These are phyloP conservation scores for Glycine latifolia DNA, from an alignment of 306 rosid genomes.

Conservation along the genomic window DNA sequence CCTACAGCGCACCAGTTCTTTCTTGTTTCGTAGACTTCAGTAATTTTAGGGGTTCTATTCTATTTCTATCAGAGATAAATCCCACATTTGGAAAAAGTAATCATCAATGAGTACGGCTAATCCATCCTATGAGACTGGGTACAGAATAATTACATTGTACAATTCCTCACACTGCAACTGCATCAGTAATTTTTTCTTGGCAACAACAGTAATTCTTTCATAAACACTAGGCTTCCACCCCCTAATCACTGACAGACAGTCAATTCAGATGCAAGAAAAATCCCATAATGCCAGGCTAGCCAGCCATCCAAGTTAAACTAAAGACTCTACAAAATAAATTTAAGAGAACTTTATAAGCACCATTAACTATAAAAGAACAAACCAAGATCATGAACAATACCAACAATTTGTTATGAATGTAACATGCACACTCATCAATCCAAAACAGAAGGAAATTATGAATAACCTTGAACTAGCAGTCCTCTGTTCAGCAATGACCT, in stretches of 20 bases:
- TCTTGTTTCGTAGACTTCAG: neutral
- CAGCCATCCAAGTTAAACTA: conserved; percentile 7
- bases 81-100: conserved; percentile 9
- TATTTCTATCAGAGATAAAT: conserved; percentile 2
- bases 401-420: neutral
- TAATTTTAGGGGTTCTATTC: neutral
- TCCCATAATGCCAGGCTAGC: neutral
- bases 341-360: conserved; percentile 2
- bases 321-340: conserved; percentile 7
- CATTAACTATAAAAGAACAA: conserved; percentile 20
- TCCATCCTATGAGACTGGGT: neutral
- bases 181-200: neutral
- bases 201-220: conserved; percentile 4
- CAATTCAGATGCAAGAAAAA: conserved; percentile 31
- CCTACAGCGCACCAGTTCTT: neutral
- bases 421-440: conserved; percentile 39
- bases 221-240: conserved; percentile 16
- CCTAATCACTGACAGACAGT: conserved; percentile 25
- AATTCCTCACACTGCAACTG: neutral
- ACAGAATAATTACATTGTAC: neutral
- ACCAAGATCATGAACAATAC: conserved; percentile 39
- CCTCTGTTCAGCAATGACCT: conserved; percentile 94
- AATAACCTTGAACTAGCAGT: conserved; percentile 98
- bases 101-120: neutral
- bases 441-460: conserved; percentile 46